Base-by-base conservation (phyloP, 768 basidiomycete species). In the Mycena alexandri region DNA sequence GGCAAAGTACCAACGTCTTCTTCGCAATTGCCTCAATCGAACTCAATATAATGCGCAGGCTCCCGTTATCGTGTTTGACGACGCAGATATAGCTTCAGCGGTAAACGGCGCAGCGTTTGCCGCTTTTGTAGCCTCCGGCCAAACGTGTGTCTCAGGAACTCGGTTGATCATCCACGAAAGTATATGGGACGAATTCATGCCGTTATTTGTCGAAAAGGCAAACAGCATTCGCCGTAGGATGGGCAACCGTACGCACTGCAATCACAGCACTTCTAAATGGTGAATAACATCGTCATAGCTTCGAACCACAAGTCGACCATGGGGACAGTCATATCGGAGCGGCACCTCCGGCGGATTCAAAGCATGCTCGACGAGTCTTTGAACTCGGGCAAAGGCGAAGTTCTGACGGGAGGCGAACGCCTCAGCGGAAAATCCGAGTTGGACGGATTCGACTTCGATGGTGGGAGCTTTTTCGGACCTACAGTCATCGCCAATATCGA, bases 111-210 rank as follows among this genome's bases (percentile, higher is more conserved):
- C 87, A 8, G 90, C 93, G 0, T 95, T 96, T 73, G 90, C 93
- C 12, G 87, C 91, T 0, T 96, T 95, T 72, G 82, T 96, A 55
- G 94, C 94, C 1, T 93, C 93, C 24, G 94, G 94, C 4, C 94
- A 96, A 79, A 95, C 94, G 11, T 95, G 94, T 65, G 91, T 95
- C n/a, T 95, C 94, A 2, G 94, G 93, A n/a, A 90, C 93, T 14
- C 87, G 94, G n/a, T 81, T 95, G 21, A 82, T 95, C 6, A 79
- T 95, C 9, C 93, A 95, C 63, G 86, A 88, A 47, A 75, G 78
- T 11, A 83, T 95, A 51, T 94, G 93, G 69, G 86, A 92, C 50
- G 76, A 78, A 3, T 95, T 95, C 77, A 83, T 94, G 81, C 72
- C 76, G 9, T 75, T 74, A 19, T 89, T 94, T 75, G 72, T 93